Evolutionary conservation across 441 rosid genomes (phyloP).

Genomic region (Erodium texanum): DNA sequence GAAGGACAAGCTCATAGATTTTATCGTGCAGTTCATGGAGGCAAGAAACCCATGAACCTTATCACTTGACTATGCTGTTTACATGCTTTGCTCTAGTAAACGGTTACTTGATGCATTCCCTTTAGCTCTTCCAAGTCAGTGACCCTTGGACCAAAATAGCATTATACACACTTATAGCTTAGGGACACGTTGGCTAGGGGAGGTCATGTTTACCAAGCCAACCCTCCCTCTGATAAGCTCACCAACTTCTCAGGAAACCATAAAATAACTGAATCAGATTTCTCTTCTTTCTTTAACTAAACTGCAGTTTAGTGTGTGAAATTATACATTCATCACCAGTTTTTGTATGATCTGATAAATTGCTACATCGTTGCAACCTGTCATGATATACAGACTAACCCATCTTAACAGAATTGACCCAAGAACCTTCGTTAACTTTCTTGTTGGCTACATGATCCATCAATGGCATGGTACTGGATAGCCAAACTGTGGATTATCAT

Average conservation of each 20-base stretch:
- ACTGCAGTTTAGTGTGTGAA: no score
- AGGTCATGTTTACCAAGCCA: neutral
- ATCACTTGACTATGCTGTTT: neutral
- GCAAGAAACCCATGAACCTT: conserved; percentile 38
- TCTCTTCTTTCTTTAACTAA: no score
- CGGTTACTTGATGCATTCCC: neutral
- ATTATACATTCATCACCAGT: no score
- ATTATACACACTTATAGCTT: neutral
- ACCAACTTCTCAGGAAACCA: no score
- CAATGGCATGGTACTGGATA: neutral
- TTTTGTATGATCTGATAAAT: neutral
- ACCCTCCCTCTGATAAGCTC: neutral
- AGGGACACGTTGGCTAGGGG: neutral
- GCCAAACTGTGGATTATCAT: neutral
- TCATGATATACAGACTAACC: neutral
- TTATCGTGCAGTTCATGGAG: conserved; percentile 94
- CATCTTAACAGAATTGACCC: neutral
- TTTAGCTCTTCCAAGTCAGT: neutral
- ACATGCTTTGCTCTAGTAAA: neutral
- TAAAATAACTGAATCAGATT: no score
- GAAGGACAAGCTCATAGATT: conserved; percentile 87
- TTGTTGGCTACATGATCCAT: neutral
- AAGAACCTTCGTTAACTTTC: neutral
- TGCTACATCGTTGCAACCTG: neutral
- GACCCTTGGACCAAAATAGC: neutral